Base-by-base conservation (phyloP, 768 basidiomycete species). In the Rickenella mellea region DNA sequence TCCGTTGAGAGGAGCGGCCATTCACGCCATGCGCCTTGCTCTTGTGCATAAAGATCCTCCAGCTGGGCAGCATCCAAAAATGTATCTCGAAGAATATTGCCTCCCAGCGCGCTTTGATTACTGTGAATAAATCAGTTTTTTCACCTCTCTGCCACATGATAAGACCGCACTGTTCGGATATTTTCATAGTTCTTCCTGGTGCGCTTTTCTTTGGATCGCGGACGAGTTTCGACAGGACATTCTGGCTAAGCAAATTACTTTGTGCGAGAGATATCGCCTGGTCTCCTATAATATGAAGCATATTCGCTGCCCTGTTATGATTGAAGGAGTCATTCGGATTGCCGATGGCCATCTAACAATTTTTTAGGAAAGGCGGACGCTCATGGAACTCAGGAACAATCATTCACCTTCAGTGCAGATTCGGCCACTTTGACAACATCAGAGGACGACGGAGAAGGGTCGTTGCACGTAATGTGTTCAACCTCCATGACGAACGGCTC, bases 1-100 rank as follows among this genome's bases (percentile, higher is more conserved):
- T 90, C 89, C 2, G 76, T 76, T 3, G 87, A 78, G 24, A 83
- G 64, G 35, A 89, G 56, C 0, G 86, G 76, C 91, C 92, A 96
- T 42, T 83, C 78, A 35, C 77, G 71, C 73, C 78, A 83, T 1
- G 63, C 66, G 5, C 69, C 64, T 9, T 70, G 70, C 30, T 70
- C 60, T 30, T 69, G 68, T 20, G 59, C 51, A 19, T 72, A 68
- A 11, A 76, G 59, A 5, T 79, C 76, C 42, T 84, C 78, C 26
- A 87, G 57, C 11, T 74, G 67, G 19, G 64, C 54, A 2, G 89
- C 85, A 54, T 91, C 88, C 47, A 79, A 74, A 51, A 79, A 83
- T 17, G 82, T 65, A 39, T 87, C 82, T 21, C 63, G 63, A 4
- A 75, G 58, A 33, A 89, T 65, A 15, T 70, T 65, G 1, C 88